phyloP scores from a whole-genome alignment of 2,329 filamentous ascomycete species.

The Pochonia chlamydosporia region DNA sequence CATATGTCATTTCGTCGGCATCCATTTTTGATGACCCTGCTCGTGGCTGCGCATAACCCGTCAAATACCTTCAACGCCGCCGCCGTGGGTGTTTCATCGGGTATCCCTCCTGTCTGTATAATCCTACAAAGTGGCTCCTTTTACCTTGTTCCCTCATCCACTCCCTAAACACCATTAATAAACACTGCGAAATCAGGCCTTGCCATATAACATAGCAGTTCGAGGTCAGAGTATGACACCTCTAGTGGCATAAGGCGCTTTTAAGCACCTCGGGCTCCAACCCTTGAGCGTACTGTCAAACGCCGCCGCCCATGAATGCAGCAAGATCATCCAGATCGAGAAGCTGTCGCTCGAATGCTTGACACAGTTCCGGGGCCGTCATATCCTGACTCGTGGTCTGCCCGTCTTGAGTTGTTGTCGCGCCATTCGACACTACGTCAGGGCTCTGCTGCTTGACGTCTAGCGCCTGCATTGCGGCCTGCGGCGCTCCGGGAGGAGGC shows the following conservation, averaged over 20 bases:
- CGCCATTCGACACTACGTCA: conserved; percentile 24
- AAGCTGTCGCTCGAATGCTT: conserved; percentile 54
- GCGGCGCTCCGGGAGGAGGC: conserved; percentile 28
- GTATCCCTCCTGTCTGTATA: conserved; percentile 4
- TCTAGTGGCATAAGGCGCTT: background rate
- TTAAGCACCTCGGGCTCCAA: background rate
- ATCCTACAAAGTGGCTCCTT: conserved; percentile 3
- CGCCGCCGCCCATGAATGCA: conserved; percentile 57
- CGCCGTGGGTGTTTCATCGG: background rate
- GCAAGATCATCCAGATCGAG: conserved; percentile 56
- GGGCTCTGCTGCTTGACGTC: conserved; percentile 33
- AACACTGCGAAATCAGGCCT: background rate
- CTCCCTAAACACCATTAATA: background rate
- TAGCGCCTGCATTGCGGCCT: conserved; percentile 16
- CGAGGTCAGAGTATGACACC: background rate
- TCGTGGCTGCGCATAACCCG: background rate
- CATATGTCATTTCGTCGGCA: background rate
- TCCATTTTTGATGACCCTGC: background rate
- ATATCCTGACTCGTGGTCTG: conserved; percentile 42
- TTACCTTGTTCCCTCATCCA: background rate
- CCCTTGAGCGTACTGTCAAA: conserved; percentile 27
- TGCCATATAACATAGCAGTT: background rate
- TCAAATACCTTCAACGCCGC: conserved; percentile 5
- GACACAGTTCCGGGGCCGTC: conserved; percentile 52
- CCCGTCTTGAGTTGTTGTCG: conserved; percentile 23